phyloP scores from a whole-genome alignment of 2,329 filamentous ascomycete species.

The Xylaria sp. region DNA sequence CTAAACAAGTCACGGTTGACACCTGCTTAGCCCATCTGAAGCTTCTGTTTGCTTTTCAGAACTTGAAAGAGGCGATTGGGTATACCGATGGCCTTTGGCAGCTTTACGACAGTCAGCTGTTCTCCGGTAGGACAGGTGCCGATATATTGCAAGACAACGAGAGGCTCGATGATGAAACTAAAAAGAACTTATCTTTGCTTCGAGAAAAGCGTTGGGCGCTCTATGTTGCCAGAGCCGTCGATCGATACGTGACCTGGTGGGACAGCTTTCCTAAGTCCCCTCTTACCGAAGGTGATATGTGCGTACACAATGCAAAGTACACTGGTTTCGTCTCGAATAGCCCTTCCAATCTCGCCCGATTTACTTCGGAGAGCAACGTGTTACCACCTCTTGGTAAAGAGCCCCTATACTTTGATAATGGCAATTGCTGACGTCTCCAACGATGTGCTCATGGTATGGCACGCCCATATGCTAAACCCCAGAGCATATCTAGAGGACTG shows the following conservation, averaged over 20 bases:
- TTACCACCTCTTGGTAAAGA: slow-evolving; percentile 68
- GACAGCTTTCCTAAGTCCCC: slow-evolving; percentile 48
- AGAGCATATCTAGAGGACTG: slow-evolving; percentile 79
- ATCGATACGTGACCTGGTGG: slow-evolving; percentile 77
- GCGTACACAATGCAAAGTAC: slow-evolving; percentile 44
- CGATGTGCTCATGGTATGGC: slow-evolving; percentile 84
- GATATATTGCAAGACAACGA: slow-evolving; percentile 22
- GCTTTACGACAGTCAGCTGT: slow-evolving; percentile 61
- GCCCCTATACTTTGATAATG: slow-evolving; percentile 17
- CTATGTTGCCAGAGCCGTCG: slow-evolving; percentile 73
- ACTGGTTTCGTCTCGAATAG: slow-evolving; percentile 45
- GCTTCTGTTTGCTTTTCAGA: slow-evolving; percentile 73
- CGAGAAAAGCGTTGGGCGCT: slow-evolving; percentile 79
- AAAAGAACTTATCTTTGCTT: slow-evolving; percentile 61
- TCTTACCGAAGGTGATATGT: slow-evolving; percentile 54
- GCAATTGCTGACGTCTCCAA: slow-evolving; percentile 43
- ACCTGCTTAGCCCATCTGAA: slow-evolving; percentile 79
- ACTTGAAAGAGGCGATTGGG: slow-evolving; percentile 73
- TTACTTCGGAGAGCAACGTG: slow-evolving; percentile 53
- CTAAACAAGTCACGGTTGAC: slow-evolving; percentile 56
- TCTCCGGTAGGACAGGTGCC: slow-evolving; percentile 36
- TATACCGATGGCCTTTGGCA: slow-evolving; percentile 74
- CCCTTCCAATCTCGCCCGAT: slow-evolving; percentile 35
- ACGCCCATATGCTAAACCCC: slow-evolving; percentile 82
- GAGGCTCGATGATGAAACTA: slow-evolving; percentile 50